Evolutionary conservation across 495 filamentous ascomycete genomes (phyloP).

Genomic region (Acidomyces sp.): DNA sequence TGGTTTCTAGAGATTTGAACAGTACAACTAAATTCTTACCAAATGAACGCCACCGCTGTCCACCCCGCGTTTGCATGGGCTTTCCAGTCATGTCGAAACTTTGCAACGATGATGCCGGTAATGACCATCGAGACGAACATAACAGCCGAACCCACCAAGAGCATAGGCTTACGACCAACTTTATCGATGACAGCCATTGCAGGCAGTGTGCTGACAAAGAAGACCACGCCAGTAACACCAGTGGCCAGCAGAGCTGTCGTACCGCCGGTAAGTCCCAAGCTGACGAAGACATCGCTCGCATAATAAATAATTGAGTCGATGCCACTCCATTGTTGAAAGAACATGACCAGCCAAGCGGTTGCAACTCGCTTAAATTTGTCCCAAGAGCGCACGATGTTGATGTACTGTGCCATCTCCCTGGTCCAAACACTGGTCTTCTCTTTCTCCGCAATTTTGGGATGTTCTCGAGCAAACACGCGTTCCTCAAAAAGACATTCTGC

Average conservation of each 20-base stretch:
- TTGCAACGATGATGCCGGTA: slow-evolving; percentile 2
- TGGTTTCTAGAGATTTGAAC: no score
- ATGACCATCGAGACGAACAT: background rate
- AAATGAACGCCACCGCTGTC: slow-evolving; percentile 67
- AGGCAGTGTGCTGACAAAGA: slow-evolving; percentile 35
- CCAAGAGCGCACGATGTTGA: slow-evolving; percentile 33
- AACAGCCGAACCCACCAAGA: background rate
- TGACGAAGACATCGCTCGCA: slow-evolving; percentile 57
- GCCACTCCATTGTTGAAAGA: slow-evolving; percentile 67
- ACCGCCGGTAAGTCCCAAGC: slow-evolving; percentile 49
- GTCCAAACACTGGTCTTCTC: slow-evolving; percentile 1
- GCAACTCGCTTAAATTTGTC: slow-evolving; percentile 58
- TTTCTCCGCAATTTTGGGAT: slow-evolving; percentile 47
- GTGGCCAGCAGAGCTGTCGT: slow-evolving; percentile 59
- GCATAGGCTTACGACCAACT: background rate
- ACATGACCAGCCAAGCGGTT: slow-evolving; percentile 56
- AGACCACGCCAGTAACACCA: slow-evolving; percentile 64
- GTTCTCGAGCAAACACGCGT: slow-evolving; percentile 50
- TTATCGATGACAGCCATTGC: slow-evolving; percentile 30
- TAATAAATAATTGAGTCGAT: slow-evolving; percentile 54
- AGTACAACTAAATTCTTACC: no score
- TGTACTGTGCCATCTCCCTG: slow-evolving; percentile 34
- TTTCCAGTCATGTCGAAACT: slow-evolving; percentile 43
- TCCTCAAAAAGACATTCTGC: slow-evolving; percentile 68
- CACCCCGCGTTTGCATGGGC: slow-evolving; percentile 53